phyloP scores from a whole-genome alignment of 1,284 basidiomycete genomes.

The Trametes pubescens region DNA sequence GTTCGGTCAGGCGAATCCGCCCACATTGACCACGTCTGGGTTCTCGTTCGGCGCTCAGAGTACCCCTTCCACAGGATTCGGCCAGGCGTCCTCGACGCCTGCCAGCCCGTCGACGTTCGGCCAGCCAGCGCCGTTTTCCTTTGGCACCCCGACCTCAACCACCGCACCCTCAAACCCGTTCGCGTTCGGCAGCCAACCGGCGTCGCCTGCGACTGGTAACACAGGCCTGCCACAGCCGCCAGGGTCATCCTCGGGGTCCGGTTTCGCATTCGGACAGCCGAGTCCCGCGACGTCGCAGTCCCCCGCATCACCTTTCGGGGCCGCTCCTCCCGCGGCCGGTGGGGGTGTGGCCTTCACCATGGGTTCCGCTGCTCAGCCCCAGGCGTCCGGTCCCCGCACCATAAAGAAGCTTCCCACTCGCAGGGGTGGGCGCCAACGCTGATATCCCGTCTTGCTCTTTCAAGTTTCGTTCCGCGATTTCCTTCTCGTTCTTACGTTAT shows the following conservation, averaged over 20 bases:
- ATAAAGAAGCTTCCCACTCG: constrained; percentile 46
- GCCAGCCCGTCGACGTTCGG: constrained; percentile 42
- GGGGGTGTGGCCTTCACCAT: constrained; percentile 44
- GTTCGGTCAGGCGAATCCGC: constrained; percentile 35
- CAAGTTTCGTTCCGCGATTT: constrained; percentile 13
- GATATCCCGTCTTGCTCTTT: constrained; percentile 13
- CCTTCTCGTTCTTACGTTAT: constrained; percentile 10
- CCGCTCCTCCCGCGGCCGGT: constrained; percentile 30
- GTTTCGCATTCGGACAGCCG: constrained; percentile 41
- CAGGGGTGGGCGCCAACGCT: constrained; percentile 38
- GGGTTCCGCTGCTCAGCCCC: constrained; percentile 38
- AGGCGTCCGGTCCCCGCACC: constrained; percentile 31
- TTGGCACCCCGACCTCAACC: constrained; percentile 39
- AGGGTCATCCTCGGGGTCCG: constrained; percentile 31
- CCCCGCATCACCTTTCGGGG: constrained; percentile 40
- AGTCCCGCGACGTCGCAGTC: constrained; percentile 30
- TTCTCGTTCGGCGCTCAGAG: constrained; percentile 38
- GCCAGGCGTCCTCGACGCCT: constrained; percentile 39
- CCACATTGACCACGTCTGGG: constrained; percentile 27
- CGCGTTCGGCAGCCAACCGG: constrained; percentile 44
- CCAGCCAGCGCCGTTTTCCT: constrained; percentile 37
- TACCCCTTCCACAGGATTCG: constrained; percentile 37
- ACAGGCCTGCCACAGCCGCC: constrained; percentile 41
- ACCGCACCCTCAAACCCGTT: constrained; percentile 43
- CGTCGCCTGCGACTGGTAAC: constrained; percentile 44